Evolutionary conservation across 371 early-diverging fungal genomes (phyloP).

Genomic region (Chytridiales sp.): DNA sequence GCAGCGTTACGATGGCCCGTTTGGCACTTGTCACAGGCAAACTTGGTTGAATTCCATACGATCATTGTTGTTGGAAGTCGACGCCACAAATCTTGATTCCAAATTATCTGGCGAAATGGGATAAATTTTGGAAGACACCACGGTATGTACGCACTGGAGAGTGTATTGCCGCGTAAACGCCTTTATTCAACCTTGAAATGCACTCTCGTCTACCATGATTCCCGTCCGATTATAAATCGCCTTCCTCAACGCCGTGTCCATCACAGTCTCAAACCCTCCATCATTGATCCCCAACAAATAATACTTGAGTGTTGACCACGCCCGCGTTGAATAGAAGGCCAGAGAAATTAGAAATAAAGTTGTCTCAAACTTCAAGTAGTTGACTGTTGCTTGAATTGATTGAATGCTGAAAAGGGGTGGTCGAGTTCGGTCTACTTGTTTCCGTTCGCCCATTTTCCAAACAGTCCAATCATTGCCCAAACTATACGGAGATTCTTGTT

Average conservation of each 20-base stretch:
- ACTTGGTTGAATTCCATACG: slow-evolving; percentile 14
- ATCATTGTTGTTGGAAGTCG: no score
- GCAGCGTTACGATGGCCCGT: slow-evolving; percentile 16
- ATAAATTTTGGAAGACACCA: no score
- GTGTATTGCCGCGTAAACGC: no score
- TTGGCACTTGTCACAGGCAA: slow-evolving; percentile 26
- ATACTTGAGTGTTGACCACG: slow-evolving; percentile 41
- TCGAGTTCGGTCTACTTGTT: slow-evolving; percentile 1
- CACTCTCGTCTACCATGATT: slow-evolving; percentile 61
- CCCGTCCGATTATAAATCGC: slow-evolving; percentile 67
- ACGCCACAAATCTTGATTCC: no score
- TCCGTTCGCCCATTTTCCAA: slow-evolving; percentile 14
- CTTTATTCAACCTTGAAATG: slow-evolving; percentile 60
- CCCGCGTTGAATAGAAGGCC: slow-evolving; percentile 56
- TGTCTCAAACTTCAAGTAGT: slow-evolving; percentile 51
- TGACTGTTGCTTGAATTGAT: neutral
- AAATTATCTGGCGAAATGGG: no score
- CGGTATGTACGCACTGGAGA: no score
- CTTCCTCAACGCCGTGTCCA: slow-evolving; percentile 64
- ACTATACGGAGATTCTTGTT: slow-evolving; percentile 15
- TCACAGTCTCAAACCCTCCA: slow-evolving; percentile 67
- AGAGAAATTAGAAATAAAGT: slow-evolving; percentile 62
- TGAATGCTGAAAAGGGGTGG: neutral
- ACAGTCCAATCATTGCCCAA: slow-evolving; percentile 38
- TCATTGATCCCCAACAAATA: slow-evolving; percentile 42